A percentile compares a stretch with the other conserved stretches of the same genome.
These are phyloP conservation scores for Xylaria hypoxylon DNA, from an alignment of 2,329 filamentous ascomycete genomes.

Conservation along the genomic window DNA sequence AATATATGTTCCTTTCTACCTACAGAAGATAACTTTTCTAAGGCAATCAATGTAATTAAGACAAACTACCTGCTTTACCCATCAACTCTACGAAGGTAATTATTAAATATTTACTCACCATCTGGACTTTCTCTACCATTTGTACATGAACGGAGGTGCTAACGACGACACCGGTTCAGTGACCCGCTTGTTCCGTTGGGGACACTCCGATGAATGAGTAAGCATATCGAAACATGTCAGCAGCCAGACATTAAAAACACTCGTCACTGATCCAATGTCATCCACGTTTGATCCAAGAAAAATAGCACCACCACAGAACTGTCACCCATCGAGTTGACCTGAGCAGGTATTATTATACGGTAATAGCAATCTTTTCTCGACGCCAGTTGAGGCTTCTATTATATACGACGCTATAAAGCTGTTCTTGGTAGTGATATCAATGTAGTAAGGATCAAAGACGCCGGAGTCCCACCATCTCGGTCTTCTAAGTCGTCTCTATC, in stretches of 20 bases:
- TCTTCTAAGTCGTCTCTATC: background rate
- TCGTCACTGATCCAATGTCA: too few relatives aligned
- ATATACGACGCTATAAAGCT: slow-evolving; percentile 8
- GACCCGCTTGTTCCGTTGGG: slow-evolving; percentile 45
- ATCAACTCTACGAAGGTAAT: background rate
- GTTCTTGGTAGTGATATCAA: background rate
- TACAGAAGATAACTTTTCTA: too few relatives aligned
- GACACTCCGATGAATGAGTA: slow-evolving; percentile 38
- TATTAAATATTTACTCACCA: background rate
- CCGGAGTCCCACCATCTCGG: background rate
- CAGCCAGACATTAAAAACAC: background rate
- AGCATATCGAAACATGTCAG: slow-evolving; percentile 26
- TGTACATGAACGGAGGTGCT: slow-evolving; percentile 15
- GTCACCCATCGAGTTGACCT: background rate
- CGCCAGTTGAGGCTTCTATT: slow-evolving; percentile 23
- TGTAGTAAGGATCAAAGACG: background rate
- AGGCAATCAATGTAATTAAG: too few relatives aligned
- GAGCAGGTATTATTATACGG: background rate
- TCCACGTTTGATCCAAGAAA: too few relatives aligned
- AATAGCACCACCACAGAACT: background rate
- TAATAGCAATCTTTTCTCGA: slow-evolving; percentile 4
- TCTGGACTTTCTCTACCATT: background rate
- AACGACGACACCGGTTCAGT: slow-evolving; percentile 22
- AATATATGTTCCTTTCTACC: too few relatives aligned
- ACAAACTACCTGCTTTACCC: too few relatives aligned